Percentiles rank a stretch among this genome's conserved stretches.
Conservation (phyloP, 176 grass and related monocot species). For the Dendrocalamus sinicus region DNA sequence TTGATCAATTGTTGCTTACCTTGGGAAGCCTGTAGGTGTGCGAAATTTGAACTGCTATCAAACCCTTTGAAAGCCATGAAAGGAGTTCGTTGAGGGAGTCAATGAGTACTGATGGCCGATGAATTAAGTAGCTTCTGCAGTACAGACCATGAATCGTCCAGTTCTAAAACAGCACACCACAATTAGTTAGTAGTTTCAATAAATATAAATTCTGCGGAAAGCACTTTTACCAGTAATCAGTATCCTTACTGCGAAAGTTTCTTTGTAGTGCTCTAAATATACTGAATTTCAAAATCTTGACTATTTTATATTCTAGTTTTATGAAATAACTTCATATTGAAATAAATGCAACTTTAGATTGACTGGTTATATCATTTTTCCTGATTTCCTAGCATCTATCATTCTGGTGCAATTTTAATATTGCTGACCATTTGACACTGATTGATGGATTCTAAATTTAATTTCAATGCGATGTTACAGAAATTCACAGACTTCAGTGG, state of each 20-base stretch:
- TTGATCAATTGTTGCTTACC: conserved; percentile 46
- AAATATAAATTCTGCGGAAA: conserved; percentile 17
- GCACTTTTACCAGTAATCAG: conserved; percentile 10
- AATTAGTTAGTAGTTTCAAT: conserved; percentile 19
- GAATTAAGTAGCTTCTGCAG: conserved; percentile 79
- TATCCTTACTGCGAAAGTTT: conserved; percentile 30
- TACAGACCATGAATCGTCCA: conserved; percentile 98
- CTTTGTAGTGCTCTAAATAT: conserved; percentile 19
- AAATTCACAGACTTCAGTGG: conserved; percentile 4
- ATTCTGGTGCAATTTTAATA: conserved; percentile 15
- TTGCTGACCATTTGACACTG: conserved; percentile 2
- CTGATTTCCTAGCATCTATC: neutral
- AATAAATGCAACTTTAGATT: conserved; percentile 26
- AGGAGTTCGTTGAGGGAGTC: conserved; percentile 81
- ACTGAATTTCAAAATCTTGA: neutral
- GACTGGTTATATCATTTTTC: neutral
- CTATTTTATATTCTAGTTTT: conserved; percentile 23
- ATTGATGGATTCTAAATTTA: conserved; percentile 2
- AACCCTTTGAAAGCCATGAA: conserved; percentile 83
- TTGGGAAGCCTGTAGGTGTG: conserved; percentile 71
- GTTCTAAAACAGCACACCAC: conserved; percentile 64
- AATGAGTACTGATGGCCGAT: conserved; percentile 63
- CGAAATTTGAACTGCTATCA: conserved; percentile 74
- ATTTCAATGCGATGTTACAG: conserved; percentile 3
- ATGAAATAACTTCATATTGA: conserved; percentile 18